Evolutionary conservation across 2,329 filamentous ascomycete species (phyloP).

Genomic region (Tolypocladium album): DNA sequence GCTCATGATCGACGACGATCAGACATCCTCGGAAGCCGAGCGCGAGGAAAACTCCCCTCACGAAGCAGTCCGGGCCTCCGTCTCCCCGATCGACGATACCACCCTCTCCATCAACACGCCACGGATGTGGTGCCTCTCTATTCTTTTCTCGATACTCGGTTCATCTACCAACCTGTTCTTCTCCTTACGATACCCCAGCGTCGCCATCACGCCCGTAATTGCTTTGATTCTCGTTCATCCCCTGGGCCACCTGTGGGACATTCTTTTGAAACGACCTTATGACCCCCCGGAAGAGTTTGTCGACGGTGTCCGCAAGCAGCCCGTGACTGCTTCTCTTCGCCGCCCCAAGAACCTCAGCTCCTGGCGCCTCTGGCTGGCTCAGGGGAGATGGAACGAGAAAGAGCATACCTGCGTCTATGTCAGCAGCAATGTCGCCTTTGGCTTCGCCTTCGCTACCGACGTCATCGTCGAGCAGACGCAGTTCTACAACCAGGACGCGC

Average conservation of each 20-base stretch:
- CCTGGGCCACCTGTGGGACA: conserved; percentile 71
- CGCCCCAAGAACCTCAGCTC: conserved; percentile 23
- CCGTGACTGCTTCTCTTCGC: conserved; percentile 6
- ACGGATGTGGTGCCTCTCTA: conserved; percentile 77
- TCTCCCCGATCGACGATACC: conserved; percentile 64
- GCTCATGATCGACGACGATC: conserved; percentile 23
- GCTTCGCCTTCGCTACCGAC: conserved; percentile 81
- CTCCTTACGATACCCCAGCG: conserved; percentile 80
- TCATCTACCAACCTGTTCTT: conserved; percentile 84
- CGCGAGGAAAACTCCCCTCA: conserved; percentile 63
- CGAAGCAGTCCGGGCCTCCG: conserved; percentile 69
- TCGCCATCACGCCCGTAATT: conserved; percentile 82
- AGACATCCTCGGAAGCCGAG: conserved; percentile 28
- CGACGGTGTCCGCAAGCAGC: conserved; percentile 31
- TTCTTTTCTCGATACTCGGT: conserved; percentile 69
- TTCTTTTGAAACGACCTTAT: conserved; percentile 52
- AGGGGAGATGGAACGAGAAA: conserved; percentile 79
- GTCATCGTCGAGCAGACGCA: conserved; percentile 84
- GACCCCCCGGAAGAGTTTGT: conserved; percentile 38
- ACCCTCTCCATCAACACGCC: conserved; percentile 77
- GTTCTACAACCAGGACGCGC: conserved; percentile 75
- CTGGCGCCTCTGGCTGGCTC: conserved; percentile 63
- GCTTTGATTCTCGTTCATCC: conserved; percentile 77
- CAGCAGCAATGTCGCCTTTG: conserved; percentile 81
- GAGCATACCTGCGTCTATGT: conserved; percentile 85